A percentile compares a stretch with the other conserved stretches of the same genome.
These are phyloP conservation scores for Canavalia ensiformis DNA, from an alignment of 306 rosid genomes.

Conservation along the genomic window DNA sequence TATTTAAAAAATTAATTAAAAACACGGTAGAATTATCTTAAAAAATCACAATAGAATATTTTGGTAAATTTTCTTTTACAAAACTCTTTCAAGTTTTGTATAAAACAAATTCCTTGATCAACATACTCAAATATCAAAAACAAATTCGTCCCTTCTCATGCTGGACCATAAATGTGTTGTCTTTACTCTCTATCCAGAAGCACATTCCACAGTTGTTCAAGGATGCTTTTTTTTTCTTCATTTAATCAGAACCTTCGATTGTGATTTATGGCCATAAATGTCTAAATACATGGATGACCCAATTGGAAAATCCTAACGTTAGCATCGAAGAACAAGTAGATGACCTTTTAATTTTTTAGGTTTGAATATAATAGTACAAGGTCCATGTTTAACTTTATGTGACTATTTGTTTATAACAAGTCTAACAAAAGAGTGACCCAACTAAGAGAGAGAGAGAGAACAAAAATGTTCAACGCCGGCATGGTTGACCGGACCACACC, in stretches of 20 bases:
- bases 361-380: slow-evolving; percentile 27
- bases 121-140: too few relatives aligned
- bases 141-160: neutral
- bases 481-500: slow-evolving; percentile 78
- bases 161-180: neutral
- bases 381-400: slow-evolving; percentile 4
- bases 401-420: neutral
- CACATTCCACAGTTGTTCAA: neutral
- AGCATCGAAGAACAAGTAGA: neutral
- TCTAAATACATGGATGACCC: slow-evolving; percentile 7
- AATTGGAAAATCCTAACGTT: neutral
- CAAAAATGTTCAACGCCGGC: slow-evolving; percentile 73
- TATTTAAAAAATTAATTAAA: too few relatives aligned
- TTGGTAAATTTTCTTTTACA: too few relatives aligned
- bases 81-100: too few relatives aligned
- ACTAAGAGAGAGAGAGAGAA: neutral
- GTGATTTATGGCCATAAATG: neutral
- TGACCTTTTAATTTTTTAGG: neutral
- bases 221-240: neutral
- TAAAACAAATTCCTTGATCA: too few relatives aligned
- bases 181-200: neutral
- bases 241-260: slow-evolving; percentile 5
- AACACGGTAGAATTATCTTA: too few relatives aligned
- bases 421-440: slow-evolving; percentile 34
- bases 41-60: too few relatives aligned